These are phyloP conservation scores for Fusarium chaquense DNA, from an alignment of 2,329 filamentous ascomycete genomes.

Conservation along the genomic window DNA sequence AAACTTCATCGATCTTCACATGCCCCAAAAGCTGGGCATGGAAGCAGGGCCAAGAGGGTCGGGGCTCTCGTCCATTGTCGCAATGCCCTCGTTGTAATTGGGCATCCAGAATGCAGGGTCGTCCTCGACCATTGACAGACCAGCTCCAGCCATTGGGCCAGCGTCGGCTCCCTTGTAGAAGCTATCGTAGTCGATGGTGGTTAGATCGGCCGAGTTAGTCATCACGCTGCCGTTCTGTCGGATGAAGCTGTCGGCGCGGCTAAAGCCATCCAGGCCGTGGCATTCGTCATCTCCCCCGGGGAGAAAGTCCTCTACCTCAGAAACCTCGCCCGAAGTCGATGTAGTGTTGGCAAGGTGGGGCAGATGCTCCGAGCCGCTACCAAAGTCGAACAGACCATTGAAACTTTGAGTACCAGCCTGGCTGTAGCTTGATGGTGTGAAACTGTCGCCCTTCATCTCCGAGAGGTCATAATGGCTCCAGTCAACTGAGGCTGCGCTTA, in stretches of 20 bases:
- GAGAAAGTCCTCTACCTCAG: slow-evolving; percentile 72
- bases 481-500: slow-evolving; percentile 66
- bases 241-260: slow-evolving; percentile 59
- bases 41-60: slow-evolving; percentile 51
- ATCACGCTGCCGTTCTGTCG: slow-evolving; percentile 60
- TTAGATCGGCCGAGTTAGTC: slow-evolving; percentile 58
- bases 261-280: slow-evolving; percentile 55
- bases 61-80: slow-evolving; percentile 53
- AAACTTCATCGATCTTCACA: slow-evolving; percentile 48
- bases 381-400: slow-evolving; percentile 64
- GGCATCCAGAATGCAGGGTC: slow-evolving; percentile 64
- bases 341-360: slow-evolving; percentile 67
- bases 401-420: slow-evolving; percentile 65
- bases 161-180: slow-evolving; percentile 64
- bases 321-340: slow-evolving; percentile 75
- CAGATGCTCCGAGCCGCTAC: slow-evolving; percentile 65
- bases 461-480: slow-evolving; percentile 61
- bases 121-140: slow-evolving; percentile 64
- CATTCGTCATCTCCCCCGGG: slow-evolving; percentile 63
- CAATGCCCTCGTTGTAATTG: slow-evolving; percentile 58
- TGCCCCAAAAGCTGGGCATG: slow-evolving; percentile 53
- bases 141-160: slow-evolving; percentile 55
- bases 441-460: slow-evolving; percentile 60
- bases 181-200: slow-evolving; percentile 66
- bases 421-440: slow-evolving; percentile 67